These are phyloP conservation scores for Aquilaria sinensis DNA, from an alignment of 345 rosid species.

Conservation along the genomic window DNA sequence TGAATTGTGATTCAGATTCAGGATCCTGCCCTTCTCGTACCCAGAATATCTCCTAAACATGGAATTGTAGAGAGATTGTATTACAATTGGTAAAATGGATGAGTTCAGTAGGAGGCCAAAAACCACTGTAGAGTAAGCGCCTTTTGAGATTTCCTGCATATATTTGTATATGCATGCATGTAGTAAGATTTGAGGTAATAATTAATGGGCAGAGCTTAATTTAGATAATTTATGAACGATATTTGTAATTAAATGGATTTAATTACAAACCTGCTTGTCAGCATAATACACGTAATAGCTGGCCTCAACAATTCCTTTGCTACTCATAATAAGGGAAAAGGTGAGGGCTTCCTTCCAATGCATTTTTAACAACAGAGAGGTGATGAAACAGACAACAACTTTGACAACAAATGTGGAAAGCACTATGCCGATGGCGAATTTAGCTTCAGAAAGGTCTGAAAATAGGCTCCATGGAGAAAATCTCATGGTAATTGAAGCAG, in stretches of 20 bases:
- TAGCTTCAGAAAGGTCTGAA: neutral
- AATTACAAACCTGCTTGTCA: constrained; percentile 21
- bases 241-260: neutral
- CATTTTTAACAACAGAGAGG: constrained; percentile 32
- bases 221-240: neutral
- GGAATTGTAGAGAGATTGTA: constrained; percentile 39
- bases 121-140: neutral
- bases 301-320: constrained; percentile 42
- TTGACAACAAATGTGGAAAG: constrained; percentile 22
- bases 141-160: constrained; percentile 6
- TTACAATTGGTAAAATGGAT: constrained; percentile 29
- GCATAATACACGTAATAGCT: constrained; percentile 11
- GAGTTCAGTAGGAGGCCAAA: constrained; percentile 10
- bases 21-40: constrained; percentile 26
- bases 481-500: constrained; percentile 19
- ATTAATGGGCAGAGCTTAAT: too few species aligned
- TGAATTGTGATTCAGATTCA: constrained; percentile 16
- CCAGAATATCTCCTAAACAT: constrained; percentile 40
- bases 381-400: constrained; percentile 24
- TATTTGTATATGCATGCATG: neutral
- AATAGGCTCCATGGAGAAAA: neutral
- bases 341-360: constrained; percentile 40
- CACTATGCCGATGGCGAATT: neutral
- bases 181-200: too few species aligned
- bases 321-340: constrained; percentile 37